Evolutionary conservation across 2,329 filamentous ascomycete species (phyloP), one percentile per base, ranked within the genome.

Genomic region (Endocalyx cinctus): DNA sequence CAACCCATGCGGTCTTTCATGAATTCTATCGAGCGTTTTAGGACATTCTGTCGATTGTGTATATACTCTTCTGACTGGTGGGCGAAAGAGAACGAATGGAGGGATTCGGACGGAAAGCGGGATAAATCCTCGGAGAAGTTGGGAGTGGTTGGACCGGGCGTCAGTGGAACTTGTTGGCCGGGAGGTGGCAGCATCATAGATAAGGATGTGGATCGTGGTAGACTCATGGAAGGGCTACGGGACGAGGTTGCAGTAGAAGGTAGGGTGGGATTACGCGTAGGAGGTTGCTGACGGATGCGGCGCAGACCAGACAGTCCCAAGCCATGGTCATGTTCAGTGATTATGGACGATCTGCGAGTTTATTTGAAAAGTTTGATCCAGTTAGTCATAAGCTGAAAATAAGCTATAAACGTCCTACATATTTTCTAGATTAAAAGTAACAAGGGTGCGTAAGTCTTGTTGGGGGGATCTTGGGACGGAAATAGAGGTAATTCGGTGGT

Each of bases 11-110:
- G 85, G 56, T 96, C 88, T 54, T 86, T 84, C 84, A 98, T 94
- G 55, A 97, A 96, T 59, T 97, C 92, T 54, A 96, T 82, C 7
- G 89, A 94, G 38, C 90, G 77, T 63, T 94, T 95, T 52, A 98
- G 60, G 20, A 95, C 84, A 67, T 87, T 94, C 58, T 97, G 89
- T 34, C 92, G 83, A 58, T 79, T 95, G 57, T 95, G 86, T 35
- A 97, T 72, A 42, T 87, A 80, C 42, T 97, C 90, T 54, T 95
- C 89, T 4, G 89, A 90, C 61, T 95, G 89, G 48, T 94, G 87
- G 25, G 92, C 87, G 60, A 98, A 98, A 10, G 90, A 97, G 65
- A 98, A 98, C 2, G 92, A 98, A 62, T 98, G 92, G 29, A 98
- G 69, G 5, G 92, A 98, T 58, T 98, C 92, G 48, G 87, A 87